Conservation (phyloP, 139 green algal genomes). For the Closterium sp. region DNA sequence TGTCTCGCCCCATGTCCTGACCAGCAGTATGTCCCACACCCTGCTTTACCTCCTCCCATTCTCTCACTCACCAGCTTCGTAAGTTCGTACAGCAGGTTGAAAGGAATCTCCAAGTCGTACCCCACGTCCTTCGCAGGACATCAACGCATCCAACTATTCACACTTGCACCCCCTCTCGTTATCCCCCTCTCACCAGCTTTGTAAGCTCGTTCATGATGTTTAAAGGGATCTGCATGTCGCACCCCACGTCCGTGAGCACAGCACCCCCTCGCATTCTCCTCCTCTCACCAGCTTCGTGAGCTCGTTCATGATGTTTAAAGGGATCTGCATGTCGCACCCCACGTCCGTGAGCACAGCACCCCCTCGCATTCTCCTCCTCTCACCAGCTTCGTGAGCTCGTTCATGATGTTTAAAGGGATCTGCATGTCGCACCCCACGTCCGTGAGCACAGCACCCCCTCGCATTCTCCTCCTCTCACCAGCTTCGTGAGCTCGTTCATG, state of each 20-base stretch:
- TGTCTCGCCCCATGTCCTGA: not conserved
- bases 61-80: constrained; percentile 17
- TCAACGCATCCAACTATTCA: not conserved
- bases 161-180: not conserved
- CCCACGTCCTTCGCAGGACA: constrained; percentile 28
- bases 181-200: constrained; percentile 22
- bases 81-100: not conserved
- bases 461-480: not conserved
- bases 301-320: not conserved
- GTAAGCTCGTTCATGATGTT: not conserved
- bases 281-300: constrained; percentile 16
- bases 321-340: not conserved
- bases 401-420: not conserved
- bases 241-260: constrained; percentile 32
- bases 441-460: not conserved
- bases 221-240: not conserved
- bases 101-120: not conserved
- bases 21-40: no score
- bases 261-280: not conserved
- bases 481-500: not conserved
- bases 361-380: not conserved
- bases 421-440: not conserved
- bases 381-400: constrained; percentile 11
- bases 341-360: not conserved
- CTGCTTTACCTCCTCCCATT: no score